phyloP scores from a whole-genome alignment of 2,329 filamentous ascomycete species.

The Clarireedia sp. region DNA sequence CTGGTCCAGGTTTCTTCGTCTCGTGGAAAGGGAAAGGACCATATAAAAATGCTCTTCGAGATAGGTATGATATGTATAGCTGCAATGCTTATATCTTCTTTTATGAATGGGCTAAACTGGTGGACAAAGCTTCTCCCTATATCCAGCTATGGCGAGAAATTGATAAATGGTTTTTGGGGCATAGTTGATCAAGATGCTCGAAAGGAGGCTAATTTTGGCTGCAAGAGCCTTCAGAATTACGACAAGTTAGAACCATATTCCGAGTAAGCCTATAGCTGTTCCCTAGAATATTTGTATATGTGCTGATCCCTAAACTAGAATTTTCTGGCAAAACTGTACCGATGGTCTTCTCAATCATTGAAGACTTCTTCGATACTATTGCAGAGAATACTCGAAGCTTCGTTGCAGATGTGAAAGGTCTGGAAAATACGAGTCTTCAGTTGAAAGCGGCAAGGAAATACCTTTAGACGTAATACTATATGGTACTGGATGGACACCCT shows the following conservation, averaged over 20 bases:
- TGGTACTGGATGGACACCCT: constrained; percentile 23
- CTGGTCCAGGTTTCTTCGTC: not conserved
- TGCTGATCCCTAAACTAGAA: constrained; percentile 12
- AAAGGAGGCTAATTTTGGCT: constrained; percentile 22
- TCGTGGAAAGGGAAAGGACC: not conserved
- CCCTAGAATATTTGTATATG: not conserved
- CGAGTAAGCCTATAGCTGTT: constrained; percentile 12
- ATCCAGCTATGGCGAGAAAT: constrained; percentile 14
- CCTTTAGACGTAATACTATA: constrained; percentile 23
- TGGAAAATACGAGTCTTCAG: constrained; percentile 14
- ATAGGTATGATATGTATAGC: constrained; percentile 11
- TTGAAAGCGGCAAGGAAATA: constrained; percentile 15
- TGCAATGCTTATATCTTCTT: constrained; percentile 10
- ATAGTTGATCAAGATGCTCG: constrained; percentile 19
- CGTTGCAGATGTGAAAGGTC: constrained; percentile 13
- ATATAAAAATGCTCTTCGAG: constrained; percentile 14
- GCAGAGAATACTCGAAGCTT: constrained; percentile 14
- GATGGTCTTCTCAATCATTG: constrained; percentile 23
- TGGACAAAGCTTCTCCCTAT: constrained; percentile 13
- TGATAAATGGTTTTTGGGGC: constrained; percentile 18
- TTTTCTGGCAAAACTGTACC: constrained; percentile 25
- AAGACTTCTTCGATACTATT: constrained; percentile 23
- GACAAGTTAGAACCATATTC: constrained; percentile 22
- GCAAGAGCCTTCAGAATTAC: constrained; percentile 21
- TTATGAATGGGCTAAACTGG: constrained; percentile 12